Percentiles rank a stretch among this genome's conserved stretches.
These are phyloP conservation scores for Neofusicoccum sp. DNA, from an alignment of 2,329 filamentous ascomycete species.

Conservation along the genomic window DNA sequence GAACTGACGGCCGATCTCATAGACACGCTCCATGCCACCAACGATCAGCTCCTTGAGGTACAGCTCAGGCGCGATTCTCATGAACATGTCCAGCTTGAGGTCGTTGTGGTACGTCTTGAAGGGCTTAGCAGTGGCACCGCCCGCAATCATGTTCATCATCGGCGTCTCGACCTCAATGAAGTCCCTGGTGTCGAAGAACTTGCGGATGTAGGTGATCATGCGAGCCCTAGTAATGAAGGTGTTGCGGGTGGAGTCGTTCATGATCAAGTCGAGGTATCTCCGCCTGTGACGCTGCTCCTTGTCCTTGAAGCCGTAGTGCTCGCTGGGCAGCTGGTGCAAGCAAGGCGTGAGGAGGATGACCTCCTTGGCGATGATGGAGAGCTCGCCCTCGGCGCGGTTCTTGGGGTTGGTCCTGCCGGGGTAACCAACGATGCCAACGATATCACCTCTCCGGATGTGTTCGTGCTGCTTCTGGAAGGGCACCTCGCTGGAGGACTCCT, in stretches of 20 bases:
- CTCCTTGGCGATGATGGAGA: conserved; percentile 89
- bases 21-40: conserved; percentile 89
- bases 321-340: conserved; percentile 83
- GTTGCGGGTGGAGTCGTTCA: conserved; percentile 84
- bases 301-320: conserved; percentile 94
- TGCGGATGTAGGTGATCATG: conserved; percentile 84
- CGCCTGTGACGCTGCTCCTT: conserved; percentile 90
- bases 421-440: conserved; percentile 83
- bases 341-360: conserved; percentile 85
- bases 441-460: conserved; percentile 83
- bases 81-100: conserved; percentile 87
- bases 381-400: conserved; percentile 83
- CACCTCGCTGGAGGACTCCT: conserved; percentile 67
- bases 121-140: conserved; percentile 91
- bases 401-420: conserved; percentile 85
- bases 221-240: conserved; percentile 82
- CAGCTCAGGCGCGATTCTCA: conserved; percentile 91
- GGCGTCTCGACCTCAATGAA: conserved; percentile 96
- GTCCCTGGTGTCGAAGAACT: conserved; percentile 81
- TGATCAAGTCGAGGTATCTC: conserved; percentile 92
- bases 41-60: conserved; percentile 97
- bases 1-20: conserved; percentile 94
- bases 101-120: conserved; percentile 98
- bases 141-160: conserved; percentile 95
- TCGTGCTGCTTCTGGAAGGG: conserved; percentile 88